phyloP scores from a whole-genome alignment of 352 stramenopile species.

The Sclerospora graminicola region DNA sequence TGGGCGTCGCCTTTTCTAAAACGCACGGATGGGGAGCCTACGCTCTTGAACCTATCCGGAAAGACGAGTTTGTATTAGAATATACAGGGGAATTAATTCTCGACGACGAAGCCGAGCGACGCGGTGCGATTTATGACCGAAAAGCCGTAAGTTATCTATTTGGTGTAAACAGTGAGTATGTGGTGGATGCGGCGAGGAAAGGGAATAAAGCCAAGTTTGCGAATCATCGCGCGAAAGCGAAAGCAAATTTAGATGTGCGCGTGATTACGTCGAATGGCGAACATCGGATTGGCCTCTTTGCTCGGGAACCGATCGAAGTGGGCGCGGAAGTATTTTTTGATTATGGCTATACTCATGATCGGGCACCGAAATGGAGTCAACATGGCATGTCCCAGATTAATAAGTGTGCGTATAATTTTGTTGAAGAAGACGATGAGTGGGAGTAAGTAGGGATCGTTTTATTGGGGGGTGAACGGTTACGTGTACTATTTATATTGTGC shows the following conservation, averaged over 20 bases:
- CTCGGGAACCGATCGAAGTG: slow-evolving; percentile 76
- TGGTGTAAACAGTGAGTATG: slow-evolving; percentile 85
- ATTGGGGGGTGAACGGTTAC: too few relatives aligned
- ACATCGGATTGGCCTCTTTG: slow-evolving; percentile 88
- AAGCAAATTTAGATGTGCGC: slow-evolving; percentile 74
- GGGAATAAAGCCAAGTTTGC: slow-evolving; percentile 93
- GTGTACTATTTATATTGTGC: too few relatives aligned
- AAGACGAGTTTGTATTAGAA: slow-evolving; percentile 65
- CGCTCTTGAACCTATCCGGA: slow-evolving; percentile 47
- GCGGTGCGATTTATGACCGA: slow-evolving; percentile 77
- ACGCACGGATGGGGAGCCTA: slow-evolving; percentile 69
- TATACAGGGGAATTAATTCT: slow-evolving; percentile 64
- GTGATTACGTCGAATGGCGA: slow-evolving; percentile 85
- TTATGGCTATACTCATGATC: slow-evolving; percentile 64
- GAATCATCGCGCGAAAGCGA: slow-evolving; percentile 54
- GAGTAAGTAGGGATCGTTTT: slow-evolving; percentile 25
- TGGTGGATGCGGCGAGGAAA: slow-evolving; percentile 87
- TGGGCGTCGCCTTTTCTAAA: slow-evolving; percentile 53
- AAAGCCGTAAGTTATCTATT: slow-evolving; percentile 85
- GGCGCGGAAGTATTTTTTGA: slow-evolving; percentile 76
- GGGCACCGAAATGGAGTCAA: slow-evolving; percentile 53
- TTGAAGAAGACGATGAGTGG: slow-evolving; percentile 30
- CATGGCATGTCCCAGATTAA: slow-evolving; percentile 3
- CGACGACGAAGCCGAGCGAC: slow-evolving; percentile 67
- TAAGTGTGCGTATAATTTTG: slow-evolving; percentile 12